phyloP scores from a whole-genome alignment of 2,329 filamentous ascomycete species.

The Didymella pinodella region DNA sequence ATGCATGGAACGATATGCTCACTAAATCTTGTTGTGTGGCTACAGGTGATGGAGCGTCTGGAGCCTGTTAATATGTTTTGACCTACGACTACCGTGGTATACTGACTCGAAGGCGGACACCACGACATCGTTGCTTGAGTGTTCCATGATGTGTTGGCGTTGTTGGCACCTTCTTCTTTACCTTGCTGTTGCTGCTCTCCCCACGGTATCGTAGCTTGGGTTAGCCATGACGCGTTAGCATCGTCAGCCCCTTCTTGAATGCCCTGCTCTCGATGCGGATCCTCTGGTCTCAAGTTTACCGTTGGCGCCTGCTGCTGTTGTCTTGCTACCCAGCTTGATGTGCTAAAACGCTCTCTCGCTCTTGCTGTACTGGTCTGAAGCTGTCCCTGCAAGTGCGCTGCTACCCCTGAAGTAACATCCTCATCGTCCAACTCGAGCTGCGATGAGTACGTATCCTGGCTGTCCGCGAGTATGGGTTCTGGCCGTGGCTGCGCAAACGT shows the following conservation, averaged over 20 bases:
- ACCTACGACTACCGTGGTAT: background rate
- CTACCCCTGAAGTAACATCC: background rate
- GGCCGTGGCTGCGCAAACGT: slow-evolving; percentile 15
- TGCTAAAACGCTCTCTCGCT: background rate
- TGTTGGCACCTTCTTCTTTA: background rate
- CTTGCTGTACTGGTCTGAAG: background rate
- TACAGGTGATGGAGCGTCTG: background rate
- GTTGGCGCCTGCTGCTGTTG: background rate
- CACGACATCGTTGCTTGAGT: slow-evolving; percentile 11
- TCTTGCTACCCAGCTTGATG: background rate
- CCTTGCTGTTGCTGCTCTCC: background rate
- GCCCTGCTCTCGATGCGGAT: background rate
- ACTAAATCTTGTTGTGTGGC: background rate
- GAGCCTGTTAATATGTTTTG: background rate
- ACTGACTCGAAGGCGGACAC: slow-evolving; percentile 7
- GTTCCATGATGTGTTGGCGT: slow-evolving; percentile 1
- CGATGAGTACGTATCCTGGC: slow-evolving; percentile 11
- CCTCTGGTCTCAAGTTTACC: background rate
- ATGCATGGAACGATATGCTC: background rate
- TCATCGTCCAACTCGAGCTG: background rate
- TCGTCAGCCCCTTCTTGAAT: background rate
- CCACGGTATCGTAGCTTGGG: background rate
- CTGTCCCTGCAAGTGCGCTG: background rate
- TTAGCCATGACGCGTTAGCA: slow-evolving; percentile 8
- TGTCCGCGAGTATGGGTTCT: slow-evolving; percentile 8